A percentile compares a stretch with the other conserved stretches of the same genome.
Evolutionary conservation across 2,329 filamentous ascomycete genomes (phyloP).

Genomic region (Zymoseptoria passerinii): DNA sequence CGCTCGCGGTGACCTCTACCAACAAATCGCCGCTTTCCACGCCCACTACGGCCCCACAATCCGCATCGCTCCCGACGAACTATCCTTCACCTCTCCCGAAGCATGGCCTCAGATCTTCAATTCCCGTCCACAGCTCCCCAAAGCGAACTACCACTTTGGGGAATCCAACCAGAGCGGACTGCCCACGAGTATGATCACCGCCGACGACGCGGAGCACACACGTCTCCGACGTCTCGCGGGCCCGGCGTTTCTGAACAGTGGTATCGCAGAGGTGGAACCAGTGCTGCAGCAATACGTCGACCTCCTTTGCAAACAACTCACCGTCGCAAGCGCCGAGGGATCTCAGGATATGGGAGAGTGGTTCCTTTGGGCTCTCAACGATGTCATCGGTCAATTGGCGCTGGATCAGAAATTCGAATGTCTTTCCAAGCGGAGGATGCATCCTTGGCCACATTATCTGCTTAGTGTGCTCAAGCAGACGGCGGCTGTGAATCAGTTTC

Average conservation of each 20-base stretch:
- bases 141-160: constrained; percentile 14
- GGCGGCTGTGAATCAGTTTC: constrained; percentile 15
- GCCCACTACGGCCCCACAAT: constrained; percentile 20
- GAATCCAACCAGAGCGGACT: constrained; percentile 4
- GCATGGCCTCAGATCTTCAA: constrained; percentile 22
- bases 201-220: constrained; percentile 15
- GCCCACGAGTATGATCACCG: constrained; percentile 17
- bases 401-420: constrained; percentile 43
- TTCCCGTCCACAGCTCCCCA: constrained; percentile 16
- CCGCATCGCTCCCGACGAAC: constrained; percentile 24
- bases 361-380: constrained; percentile 69
- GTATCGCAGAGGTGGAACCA: constrained; percentile 17
- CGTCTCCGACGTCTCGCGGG: constrained; percentile 11
- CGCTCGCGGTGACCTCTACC: constrained; percentile 15
- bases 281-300: constrained; percentile 17
- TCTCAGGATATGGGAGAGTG: constrained; percentile 67
- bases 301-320: constrained; percentile 12
- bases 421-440: constrained; percentile 14
- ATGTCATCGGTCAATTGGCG: constrained; percentile 53
- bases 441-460: constrained; percentile 19
- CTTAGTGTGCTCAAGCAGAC: constrained; percentile 12
- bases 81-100: constrained; percentile 21
- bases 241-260: constrained; percentile 19
- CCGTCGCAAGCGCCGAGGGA: constrained; percentile 43
- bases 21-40: constrained; percentile 20